These are phyloP conservation scores for Colletotrichum cereale DNA, from an alignment of 2,329 filamentous ascomycete genomes.

Conservation along the genomic window DNA sequence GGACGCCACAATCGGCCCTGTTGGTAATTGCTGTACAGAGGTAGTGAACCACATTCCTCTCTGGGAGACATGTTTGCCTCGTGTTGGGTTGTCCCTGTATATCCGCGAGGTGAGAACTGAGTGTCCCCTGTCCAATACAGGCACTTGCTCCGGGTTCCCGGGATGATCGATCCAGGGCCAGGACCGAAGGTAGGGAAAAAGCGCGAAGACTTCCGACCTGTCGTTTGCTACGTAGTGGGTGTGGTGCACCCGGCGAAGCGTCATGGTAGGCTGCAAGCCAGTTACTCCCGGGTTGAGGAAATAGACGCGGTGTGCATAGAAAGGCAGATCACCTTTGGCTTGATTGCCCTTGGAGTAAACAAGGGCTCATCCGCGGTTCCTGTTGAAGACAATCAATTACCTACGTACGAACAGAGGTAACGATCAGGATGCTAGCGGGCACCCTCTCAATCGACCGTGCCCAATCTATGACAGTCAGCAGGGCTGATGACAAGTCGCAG, in stretches of 20 bases:
- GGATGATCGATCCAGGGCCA: neutral
- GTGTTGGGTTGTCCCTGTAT: neutral
- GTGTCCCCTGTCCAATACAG: neutral
- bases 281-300: neutral
- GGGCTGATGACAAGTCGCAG: neutral
- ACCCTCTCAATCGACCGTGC: neutral
- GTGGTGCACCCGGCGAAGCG: neutral
- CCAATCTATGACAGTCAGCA: neutral
- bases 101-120: constrained; percentile 3
- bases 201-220: neutral
- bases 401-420: neutral
- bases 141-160: constrained; percentile 20
- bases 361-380: neutral
- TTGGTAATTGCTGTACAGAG: constrained; percentile 10
- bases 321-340: neutral
- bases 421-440: neutral
- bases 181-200: no score
- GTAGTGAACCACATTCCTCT: constrained; percentile 23
- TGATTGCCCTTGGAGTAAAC: neutral
- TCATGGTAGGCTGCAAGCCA: neutral
- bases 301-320: neutral
- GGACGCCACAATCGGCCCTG: constrained; percentile 6
- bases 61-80: constrained; percentile 31
- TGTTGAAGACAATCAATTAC: neutral
- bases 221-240: neutral